phyloP scores from a whole-genome alignment of 805 yeast genomes.

The Ogataea glucozyma region DNA sequence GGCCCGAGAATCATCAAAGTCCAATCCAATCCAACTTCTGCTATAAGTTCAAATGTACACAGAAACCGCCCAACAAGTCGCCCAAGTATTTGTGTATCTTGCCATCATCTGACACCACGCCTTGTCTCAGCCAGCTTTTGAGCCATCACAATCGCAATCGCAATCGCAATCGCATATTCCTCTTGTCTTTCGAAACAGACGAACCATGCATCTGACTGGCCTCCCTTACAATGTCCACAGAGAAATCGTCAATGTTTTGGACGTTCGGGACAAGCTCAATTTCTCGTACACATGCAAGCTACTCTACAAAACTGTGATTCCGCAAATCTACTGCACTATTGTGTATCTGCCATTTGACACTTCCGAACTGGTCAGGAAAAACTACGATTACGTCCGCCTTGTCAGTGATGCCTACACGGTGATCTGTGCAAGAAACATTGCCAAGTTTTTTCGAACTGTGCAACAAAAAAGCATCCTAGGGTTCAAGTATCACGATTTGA shows the following conservation, averaged over 20 bases:
- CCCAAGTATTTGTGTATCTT: background rate
- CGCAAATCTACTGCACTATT: conserved; percentile 24
- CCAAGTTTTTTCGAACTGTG: conserved; percentile 23
- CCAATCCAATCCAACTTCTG: background rate
- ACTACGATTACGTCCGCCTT: conserved; percentile 17
- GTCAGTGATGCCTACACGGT: conserved; percentile 22
- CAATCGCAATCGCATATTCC: background rate
- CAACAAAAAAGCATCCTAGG: conserved; percentile 18
- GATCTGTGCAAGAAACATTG: conserved; percentile 15
- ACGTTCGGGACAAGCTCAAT: conserved; percentile 19
- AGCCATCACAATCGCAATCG: background rate
- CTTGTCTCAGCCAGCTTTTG: too few relatives aligned
- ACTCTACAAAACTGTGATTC: conserved; percentile 25
- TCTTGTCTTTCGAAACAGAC: background rate
- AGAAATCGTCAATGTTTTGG: conserved; percentile 21
- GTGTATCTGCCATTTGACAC: conserved; percentile 14
- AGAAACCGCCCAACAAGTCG: conserved; percentile 1
- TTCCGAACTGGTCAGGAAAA: conserved; percentile 12
- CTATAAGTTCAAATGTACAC: background rate
- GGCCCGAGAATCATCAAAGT: too few relatives aligned
- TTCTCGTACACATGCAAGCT: conserved; percentile 23
- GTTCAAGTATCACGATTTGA: conserved; percentile 27
- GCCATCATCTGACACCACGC: conserved; percentile 1
- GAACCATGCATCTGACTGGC: conserved; percentile 22
- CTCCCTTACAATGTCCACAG: conserved; percentile 30